Conservation (phyloP, 805 yeast genomes). For the Brettanomyces custersianus region DNA sequence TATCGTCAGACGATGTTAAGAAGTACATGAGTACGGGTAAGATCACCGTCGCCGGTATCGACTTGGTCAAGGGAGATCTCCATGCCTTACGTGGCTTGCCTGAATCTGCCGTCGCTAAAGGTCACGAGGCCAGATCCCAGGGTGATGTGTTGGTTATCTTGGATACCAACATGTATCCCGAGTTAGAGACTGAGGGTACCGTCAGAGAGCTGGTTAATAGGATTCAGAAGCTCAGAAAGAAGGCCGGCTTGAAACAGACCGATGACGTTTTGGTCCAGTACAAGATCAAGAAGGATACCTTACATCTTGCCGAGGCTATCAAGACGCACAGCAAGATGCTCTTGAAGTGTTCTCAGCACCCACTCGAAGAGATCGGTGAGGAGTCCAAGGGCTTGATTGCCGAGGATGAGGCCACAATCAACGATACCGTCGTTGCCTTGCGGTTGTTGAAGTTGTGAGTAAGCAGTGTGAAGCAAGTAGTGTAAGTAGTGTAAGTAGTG, state of each 20-base stretch:
- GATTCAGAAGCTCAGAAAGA: constrained; percentile 94
- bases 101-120: constrained; percentile 50
- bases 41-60: constrained; percentile 82
- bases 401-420: constrained; percentile 81
- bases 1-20: constrained; percentile 79
- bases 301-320: constrained; percentile 55
- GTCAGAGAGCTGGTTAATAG: constrained; percentile 96
- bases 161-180: constrained; percentile 82
- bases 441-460: constrained; percentile 61
- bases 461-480: neutral
- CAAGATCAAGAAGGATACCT: constrained; percentile 58
- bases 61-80: constrained; percentile 78
- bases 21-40: constrained; percentile 62
- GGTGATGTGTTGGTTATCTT: constrained; percentile 83
- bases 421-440: constrained; percentile 70
- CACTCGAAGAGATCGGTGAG: constrained; percentile 39
- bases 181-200: constrained; percentile 85
- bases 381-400: constrained; percentile 45
- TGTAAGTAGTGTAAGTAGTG: neutral
- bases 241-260: constrained; percentile 88
- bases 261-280: constrained; percentile 91
- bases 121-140: constrained; percentile 82
- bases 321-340: constrained; percentile 58
- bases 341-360: constrained; percentile 66
- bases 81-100: constrained; percentile 86